These are phyloP conservation scores for Colletotrichum melonis DNA, from an alignment of 2,329 filamentous ascomycete species.

Conservation along the genomic window DNA sequence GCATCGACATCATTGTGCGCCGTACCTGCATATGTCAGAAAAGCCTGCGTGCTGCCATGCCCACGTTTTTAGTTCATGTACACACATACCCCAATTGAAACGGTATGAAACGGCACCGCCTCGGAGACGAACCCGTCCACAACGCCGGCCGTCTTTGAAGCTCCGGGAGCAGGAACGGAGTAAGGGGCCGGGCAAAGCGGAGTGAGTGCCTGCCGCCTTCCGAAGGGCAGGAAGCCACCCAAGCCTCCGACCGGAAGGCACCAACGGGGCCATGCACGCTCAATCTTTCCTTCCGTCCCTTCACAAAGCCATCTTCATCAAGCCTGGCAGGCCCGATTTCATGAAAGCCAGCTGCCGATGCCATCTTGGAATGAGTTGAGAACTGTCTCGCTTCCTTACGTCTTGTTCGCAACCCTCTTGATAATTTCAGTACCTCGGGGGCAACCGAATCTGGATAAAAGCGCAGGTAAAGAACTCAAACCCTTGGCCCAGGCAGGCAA, in stretches of 20 bases:
- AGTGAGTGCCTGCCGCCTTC: not conserved
- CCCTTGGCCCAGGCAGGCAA: too few species aligned
- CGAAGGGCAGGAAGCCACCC: not conserved
- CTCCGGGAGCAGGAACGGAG: not conserved
- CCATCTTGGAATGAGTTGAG: not conserved
- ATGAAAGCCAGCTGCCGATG: not conserved
- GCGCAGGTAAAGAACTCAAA: too few species aligned
- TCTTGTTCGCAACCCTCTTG: not conserved
- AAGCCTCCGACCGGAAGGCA: not conserved
- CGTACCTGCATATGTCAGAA: conserved; percentile 29
- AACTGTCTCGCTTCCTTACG: not conserved
- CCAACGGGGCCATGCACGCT: not conserved
- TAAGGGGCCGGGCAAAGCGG: not conserved
- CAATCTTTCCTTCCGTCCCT: not conserved
- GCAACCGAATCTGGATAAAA: too few species aligned
- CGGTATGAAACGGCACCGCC: not conserved
- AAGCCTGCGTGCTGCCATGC: not conserved
- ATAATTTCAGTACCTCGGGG: too few species aligned
- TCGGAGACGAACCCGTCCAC: not conserved
- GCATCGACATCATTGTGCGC: conserved; percentile 11
- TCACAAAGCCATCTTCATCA: not conserved
- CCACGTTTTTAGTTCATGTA: not conserved
- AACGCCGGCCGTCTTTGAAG: not conserved
- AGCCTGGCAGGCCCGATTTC: too few species aligned
- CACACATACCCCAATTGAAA: not conserved